These are phyloP conservation scores for Pseudogymnoascus sp. DNA, from an alignment of 2,329 filamentous ascomycete species.

Conservation along the genomic window DNA sequence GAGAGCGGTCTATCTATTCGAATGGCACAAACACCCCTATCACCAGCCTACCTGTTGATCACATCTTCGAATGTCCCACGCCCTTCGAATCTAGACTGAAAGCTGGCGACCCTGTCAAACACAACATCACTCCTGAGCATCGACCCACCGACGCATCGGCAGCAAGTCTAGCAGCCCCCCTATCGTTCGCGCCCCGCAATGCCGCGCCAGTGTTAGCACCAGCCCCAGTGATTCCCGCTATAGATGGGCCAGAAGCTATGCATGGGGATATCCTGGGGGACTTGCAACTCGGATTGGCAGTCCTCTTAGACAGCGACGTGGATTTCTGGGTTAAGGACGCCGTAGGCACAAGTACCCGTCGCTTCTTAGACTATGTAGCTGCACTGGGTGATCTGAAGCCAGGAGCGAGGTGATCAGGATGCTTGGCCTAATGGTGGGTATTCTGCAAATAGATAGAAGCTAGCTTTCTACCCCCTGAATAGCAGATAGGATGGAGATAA, in stretches of 20 bases:
- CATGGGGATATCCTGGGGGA: slow-evolving; percentile 49
- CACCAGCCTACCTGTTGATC: not conserved
- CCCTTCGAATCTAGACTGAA: not conserved
- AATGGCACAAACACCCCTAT: not conserved
- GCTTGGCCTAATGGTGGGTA: not conserved
- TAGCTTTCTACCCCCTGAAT: not conserved
- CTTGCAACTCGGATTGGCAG: slow-evolving; percentile 47
- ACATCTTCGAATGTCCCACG: not conserved
- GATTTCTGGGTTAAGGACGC: slow-evolving; percentile 45
- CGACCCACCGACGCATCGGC: not conserved
- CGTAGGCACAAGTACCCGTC: slow-evolving; percentile 47
- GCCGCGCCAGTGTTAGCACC: not conserved
- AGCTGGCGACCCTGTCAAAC: not conserved
- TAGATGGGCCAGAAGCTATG: slow-evolving; percentile 28
- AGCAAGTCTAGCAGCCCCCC: not conserved
- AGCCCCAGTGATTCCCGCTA: not conserved
- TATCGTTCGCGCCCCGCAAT: not conserved
- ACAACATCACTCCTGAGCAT: not conserved
- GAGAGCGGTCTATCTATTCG: not conserved
- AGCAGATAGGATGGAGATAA: not conserved
- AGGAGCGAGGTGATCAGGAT: not conserved
- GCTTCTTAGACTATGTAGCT: slow-evolving; percentile 48
- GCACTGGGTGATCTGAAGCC: slow-evolving; percentile 35
- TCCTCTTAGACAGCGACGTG: slow-evolving; percentile 48
- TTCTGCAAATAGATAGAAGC: not conserved